Evolutionary conservation across 805 yeast genomes (phyloP).

Genomic region (Cyberlindnera misumaiensis): DNA sequence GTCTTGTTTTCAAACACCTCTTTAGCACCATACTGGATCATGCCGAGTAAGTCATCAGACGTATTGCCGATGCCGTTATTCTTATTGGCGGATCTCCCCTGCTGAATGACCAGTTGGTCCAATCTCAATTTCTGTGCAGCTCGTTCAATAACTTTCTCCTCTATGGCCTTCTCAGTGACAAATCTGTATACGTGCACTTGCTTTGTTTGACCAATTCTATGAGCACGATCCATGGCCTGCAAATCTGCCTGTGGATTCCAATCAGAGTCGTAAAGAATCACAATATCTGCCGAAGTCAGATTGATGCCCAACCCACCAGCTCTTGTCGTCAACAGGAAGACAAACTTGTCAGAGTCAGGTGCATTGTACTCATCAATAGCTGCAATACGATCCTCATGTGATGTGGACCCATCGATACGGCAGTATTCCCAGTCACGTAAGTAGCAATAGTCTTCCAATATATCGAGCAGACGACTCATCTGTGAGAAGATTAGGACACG

Average conservation of each 20-base stretch:
- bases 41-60: slow-evolving; percentile 82
- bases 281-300: slow-evolving; percentile 86
- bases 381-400: slow-evolving; percentile 85
- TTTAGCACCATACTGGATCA: slow-evolving; percentile 97
- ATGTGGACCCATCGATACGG: slow-evolving; percentile 89
- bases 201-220: slow-evolving; percentile 93
- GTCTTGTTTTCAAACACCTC: slow-evolving; percentile 60
- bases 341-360: slow-evolving; percentile 75
- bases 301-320: slow-evolving; percentile 97
- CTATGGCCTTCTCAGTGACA: slow-evolving; percentile 93
- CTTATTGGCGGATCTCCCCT: slow-evolving; percentile 58
- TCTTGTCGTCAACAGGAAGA: slow-evolving; percentile 83
- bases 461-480: slow-evolving; percentile 86
- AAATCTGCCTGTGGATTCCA: slow-evolving; percentile 98
- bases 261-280: slow-evolving; percentile 83
- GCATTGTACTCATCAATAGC: slow-evolving; percentile 90
- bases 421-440: slow-evolving; percentile 81
- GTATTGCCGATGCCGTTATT: slow-evolving; percentile 47
- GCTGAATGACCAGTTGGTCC: slow-evolving; percentile 94
- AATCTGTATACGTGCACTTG: slow-evolving; percentile 90
- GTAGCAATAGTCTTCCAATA: slow-evolving; percentile 85
- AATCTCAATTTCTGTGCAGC: slow-evolving; percentile 91
- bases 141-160: slow-evolving; percentile 90
- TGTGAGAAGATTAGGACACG: slow-evolving; percentile 89
- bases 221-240: slow-evolving; percentile 98